phyloP scores from a whole-genome alignment of 257 asterid species.

The Solanum chilense region DNA sequence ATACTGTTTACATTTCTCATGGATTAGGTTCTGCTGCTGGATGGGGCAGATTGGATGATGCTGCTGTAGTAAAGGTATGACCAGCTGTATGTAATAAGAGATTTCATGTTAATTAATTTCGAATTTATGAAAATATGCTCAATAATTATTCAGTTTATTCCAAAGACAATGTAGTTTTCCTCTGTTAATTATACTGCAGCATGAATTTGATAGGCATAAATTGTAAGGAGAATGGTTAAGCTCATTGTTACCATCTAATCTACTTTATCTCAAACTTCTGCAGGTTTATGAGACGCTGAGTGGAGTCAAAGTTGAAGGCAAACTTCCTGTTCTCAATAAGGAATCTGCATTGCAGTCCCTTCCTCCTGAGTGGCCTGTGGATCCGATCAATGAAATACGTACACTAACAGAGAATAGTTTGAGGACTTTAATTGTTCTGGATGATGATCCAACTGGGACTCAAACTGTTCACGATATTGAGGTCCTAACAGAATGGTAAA shows the following conservation, averaged over 20 bases:
- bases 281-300: slow-evolving; percentile 95
- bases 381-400: slow-evolving; percentile 55
- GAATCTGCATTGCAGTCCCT: slow-evolving; percentile 59
- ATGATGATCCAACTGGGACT: slow-evolving; percentile 99
- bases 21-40: slow-evolving; percentile 94
- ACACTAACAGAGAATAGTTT: slow-evolving; percentile 43
- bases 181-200: background rate
- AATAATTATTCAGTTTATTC: background rate
- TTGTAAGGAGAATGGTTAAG: background rate
- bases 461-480: slow-evolving; percentile 94
- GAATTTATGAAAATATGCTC: background rate
- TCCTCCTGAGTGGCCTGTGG: slow-evolving; percentile 77
- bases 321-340: slow-evolving; percentile 52
- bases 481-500: slow-evolving; percentile 96
- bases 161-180: background rate
- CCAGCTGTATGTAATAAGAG: background rate
- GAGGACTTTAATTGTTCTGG: slow-evolving; percentile 85
- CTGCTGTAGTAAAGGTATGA: slow-evolving; percentile 87
- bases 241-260: background rate
- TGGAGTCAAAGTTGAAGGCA: slow-evolving; percentile 89
- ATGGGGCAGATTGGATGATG: slow-evolving; percentile 96
- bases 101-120: background rate
- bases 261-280: background rate
- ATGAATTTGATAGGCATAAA: background rate
- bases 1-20: background rate